Evolutionary conservation across 2,329 filamentous ascomycete species (phyloP), one percentile per base, ranked within the genome.

Genomic region (Cordyceps tenuipes): DNA sequence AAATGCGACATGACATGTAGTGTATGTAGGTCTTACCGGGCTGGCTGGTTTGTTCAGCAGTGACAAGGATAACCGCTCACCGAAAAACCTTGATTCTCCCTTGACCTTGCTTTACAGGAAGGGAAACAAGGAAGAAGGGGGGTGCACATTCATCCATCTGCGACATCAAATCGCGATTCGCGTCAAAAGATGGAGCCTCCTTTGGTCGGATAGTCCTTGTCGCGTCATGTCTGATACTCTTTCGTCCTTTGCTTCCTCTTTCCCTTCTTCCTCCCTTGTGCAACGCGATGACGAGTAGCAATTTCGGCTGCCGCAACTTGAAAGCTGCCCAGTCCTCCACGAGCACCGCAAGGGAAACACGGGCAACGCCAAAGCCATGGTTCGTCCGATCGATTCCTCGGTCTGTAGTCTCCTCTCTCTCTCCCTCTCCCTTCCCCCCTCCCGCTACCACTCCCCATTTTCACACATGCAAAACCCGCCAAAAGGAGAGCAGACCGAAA

Each of bases 11-110:
- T n/a, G n/a, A n/a, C n/a, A n/a, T n/a, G n/a, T n/a, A n/a, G n/a
- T n/a, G n/a, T n/a, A 50, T 36, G 46, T 29, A 46, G 46, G 53
- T 41, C 31, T 48, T 3, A 8, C 19, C 17, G 13, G 8, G 44
- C n/a, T n/a, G n/a, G n/a, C n/a, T n/a, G n/a, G 39, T 13, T 23
- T 51, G 23, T 51, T 58, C 23, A 58, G 56, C 46, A 51, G 46
- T 6, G 23, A 46, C 53, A 31, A 9, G 41, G 53, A 56, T 56
- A 29, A 19, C 31, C 17, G 39, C 13, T 10, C 34, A 29, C 26
- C 26, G 26, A 29, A 34, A 44, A 9, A n/a, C 34, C 34, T 36
- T 36, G 34, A 51, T 3, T 3, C 56, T 58, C 56, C 56, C 56
- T 58, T 51, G 36, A 23, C 21, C 36, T 48, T n/a, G n/a, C n/a